phyloP scores from a whole-genome alignment of 208 protist genomes.

The Acanthamoeba triangularis region DNA sequence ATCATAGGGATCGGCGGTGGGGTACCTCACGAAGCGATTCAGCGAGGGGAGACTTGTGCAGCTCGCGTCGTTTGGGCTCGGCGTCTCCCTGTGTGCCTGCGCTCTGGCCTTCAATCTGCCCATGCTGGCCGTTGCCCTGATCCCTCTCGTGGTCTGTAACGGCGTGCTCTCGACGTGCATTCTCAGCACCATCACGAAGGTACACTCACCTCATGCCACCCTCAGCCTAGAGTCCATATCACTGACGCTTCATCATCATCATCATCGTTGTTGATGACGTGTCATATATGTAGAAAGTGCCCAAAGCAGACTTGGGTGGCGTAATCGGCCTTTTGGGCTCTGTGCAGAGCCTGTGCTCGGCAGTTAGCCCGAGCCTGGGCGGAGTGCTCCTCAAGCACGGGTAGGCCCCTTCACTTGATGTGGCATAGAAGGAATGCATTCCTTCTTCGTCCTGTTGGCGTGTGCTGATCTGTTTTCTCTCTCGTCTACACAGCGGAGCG shows the following conservation, averaged over 20 bases:
- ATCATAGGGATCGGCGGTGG: constrained; percentile 6
- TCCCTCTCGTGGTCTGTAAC: constrained; percentile 34
- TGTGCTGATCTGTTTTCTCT: neutral
- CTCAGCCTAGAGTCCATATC: neutral
- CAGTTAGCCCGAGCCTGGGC: neutral
- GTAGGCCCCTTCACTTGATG: neutral
- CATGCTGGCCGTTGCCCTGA: neutral
- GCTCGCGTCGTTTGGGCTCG: neutral
- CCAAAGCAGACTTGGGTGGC: neutral
- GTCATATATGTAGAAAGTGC: neutral
- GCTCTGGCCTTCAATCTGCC: neutral
- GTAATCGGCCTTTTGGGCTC: constrained; percentile 6
- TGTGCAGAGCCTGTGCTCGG: constrained; percentile 20
- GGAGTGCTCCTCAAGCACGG: constrained; percentile 8
- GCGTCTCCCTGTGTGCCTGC: neutral
- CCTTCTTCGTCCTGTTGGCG: neutral
- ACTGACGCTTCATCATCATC: too few species aligned
- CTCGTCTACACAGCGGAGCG: neutral
- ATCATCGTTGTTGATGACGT: neutral
- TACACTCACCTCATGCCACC: neutral
- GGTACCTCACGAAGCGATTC: constrained; percentile 2
- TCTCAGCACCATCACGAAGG: constrained; percentile 52
- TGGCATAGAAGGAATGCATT: too few species aligned
- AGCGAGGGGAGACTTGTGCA: constrained; percentile 16
- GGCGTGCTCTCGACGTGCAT: constrained; percentile 30